Evolutionary conservation across 129 eudicot species (phyloP), one percentile per base, ranked within the genome.

Genomic region (Chrysanthemum makinoi): DNA sequence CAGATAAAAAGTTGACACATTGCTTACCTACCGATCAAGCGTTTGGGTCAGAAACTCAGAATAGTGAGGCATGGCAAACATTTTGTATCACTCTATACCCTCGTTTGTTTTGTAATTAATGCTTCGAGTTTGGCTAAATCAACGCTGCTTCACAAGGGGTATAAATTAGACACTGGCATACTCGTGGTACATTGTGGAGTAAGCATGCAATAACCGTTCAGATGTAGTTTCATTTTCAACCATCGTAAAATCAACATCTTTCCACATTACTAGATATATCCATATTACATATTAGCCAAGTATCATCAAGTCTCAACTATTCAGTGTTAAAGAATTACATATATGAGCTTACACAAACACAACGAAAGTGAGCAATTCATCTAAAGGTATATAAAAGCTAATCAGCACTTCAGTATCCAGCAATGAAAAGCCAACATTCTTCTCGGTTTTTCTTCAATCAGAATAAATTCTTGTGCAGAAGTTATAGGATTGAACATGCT

Each of bases 401-500:
- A 72, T 72, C 68, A 71, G 24, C 75, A 63, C 63, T 62, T 63
- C 12, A 33, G 30, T 70, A 73, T 64, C 54, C 71, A 74, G n/a
- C 57, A 22, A 35, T 22, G 72, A 66, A 65, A 66, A 75, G 60
- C 57, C 73, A 75, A 75, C 50, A 54, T 75, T 22, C 73, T 54
- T 56, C 71, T 54, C 65, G 20, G 18, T 24, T 50, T 20, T 14
- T 20, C 11, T 70, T 16, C 18, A 10, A 26, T 55, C 30, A 9
- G 33, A 65, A 11, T 52, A 20, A 22, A 14, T 33, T 22, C 72
- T 35, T 75, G 79, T 43, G 30, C 58, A 75, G 26, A 74, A 56
- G 53, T 75, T 64, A 85, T 73, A 81, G 56, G 24, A 85, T 91
- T 12, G 86, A 65, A 75, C 97, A 91, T 65, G 79, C 88, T 65